Evolutionary conservation across 176 grass and related monocot genomes (phyloP), one percentile per base, ranked within the genome.

Genomic region (Avena eriantha): DNA sequence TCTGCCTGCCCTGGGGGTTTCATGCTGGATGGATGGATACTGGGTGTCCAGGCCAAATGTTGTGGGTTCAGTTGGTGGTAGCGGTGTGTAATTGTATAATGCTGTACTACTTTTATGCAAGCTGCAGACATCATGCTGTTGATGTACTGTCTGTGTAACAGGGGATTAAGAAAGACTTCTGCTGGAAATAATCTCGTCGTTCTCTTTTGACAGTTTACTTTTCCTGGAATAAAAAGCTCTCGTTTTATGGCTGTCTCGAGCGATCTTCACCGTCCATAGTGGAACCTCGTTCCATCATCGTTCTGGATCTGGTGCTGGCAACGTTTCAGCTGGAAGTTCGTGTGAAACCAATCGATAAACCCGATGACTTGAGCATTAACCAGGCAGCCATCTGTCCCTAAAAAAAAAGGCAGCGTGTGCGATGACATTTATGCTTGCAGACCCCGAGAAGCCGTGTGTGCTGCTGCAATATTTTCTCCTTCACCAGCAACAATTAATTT

Each of bases 1-100:
- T 65, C 46, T 64, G 53, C 55, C 55, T 75, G 86, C 22, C 15
- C 69, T 36, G 23, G 67, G 67, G 19, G 59, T 76, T 83, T 79
- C 18, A 43, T 79, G 63, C 21, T 3, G 79, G n/a, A 14, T 18
- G 70, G 48, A 67, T 34, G 55, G 15, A 13, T 16, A 53, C 33
- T 45, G 51, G 45, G 9, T 85, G 77, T 65, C 78, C 50, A 39
- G 36, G 10, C 58, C 34, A 85, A 46, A 68, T 81, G 39, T 24
- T 19, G 19, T 68, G 46, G 46, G 23, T 83, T 87, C 56, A 48
- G 64, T 64, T 15, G 26, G 23, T 71, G n/a, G n/a, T 66, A 17
- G 29, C 64, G 34, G 29, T 67, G 64, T 67, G 2, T 67, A 3
- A 67, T 35, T 67, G 63, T 67, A 18, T 33, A 67, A 67, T 67